Evolutionary conservation across 257 asterid species (phyloP), one percentile per base, ranked within the genome.

Genomic region (Jaltomata sinuosa): DNA sequence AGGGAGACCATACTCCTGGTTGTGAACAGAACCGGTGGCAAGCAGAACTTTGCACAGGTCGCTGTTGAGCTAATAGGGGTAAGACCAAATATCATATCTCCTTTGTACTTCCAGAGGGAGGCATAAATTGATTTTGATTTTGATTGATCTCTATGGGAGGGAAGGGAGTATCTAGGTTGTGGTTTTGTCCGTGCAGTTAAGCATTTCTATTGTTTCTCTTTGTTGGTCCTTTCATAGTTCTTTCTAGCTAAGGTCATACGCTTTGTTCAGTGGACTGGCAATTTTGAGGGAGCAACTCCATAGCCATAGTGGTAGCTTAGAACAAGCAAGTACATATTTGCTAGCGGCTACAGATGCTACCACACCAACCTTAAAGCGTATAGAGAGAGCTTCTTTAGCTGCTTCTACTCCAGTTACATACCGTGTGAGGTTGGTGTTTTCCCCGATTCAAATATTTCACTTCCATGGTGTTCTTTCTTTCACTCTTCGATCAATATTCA

Each of bases 381-480:
- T 93, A 67, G 95, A 96, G 86, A 90, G 99, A 87, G 98, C 97
- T 89, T 95, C 98, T 81, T 92, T 93, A 83, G 98, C 98, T 86
- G 98, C 99, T 47, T 97, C 98, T 64, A 94, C 99, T 83, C 99
- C 98, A 49, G 93, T 94, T 83, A 92, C 98, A 80, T 94, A 91
- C 85, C 93, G 93, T 86, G 86, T 97, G 81, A 92, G 97, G 99
- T 68, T 68, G 47, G 76, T 67, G 47, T 18, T 65, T 27, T 34
- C 18, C 50, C 15, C 19, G 78, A 68, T 10, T 68, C 49, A 19
- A 68, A 68, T 68, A 36, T 68, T 19, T 34, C 9, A 68, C 50
- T 68, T 34, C 22, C 38, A 31, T 18, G 47, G 38, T 34, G 47
- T 67, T 67, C 47, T 21, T 32, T 38, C 76, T 67, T 31, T 34